phyloP scores from a whole-genome alignment of 805 yeast genomes.

The Cyberlindnera bimundalis region DNA sequence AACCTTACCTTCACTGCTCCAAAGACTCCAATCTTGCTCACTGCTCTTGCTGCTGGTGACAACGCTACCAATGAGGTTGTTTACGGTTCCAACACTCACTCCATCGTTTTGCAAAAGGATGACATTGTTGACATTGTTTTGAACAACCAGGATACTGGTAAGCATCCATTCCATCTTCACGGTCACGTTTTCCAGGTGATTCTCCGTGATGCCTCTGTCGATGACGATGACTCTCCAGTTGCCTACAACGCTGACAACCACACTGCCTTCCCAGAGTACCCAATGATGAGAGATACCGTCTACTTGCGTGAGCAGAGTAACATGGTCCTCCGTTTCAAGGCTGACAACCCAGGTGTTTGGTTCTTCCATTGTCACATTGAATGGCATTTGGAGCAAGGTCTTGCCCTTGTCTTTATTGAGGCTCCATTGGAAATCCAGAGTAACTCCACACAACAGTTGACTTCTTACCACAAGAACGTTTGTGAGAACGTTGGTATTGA shows the following conservation, averaged over 20 bases:
- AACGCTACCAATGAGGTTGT: conserved; percentile 53
- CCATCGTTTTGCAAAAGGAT: conserved; percentile 23
- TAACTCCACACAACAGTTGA: conserved; percentile 49
- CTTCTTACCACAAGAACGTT: conserved; percentile 54
- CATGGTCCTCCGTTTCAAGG: conserved; percentile 65
- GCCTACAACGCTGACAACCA: conserved; percentile 51
- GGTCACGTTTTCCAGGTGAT: conserved; percentile 70
- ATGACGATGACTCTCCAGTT: conserved; percentile 48
- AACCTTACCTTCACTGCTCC: conserved; percentile 62
- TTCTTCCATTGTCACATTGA: conserved; percentile 89
- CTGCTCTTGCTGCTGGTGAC: conserved; percentile 60
- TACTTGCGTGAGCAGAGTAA: conserved; percentile 65
- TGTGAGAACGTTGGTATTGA: conserved; percentile 59
- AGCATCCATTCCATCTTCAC: conserved; percentile 77
- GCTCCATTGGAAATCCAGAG: conserved; percentile 60
- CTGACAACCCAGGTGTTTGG: conserved; percentile 94
- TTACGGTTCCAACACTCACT: conserved; percentile 51
- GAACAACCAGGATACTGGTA: conserved; percentile 76
- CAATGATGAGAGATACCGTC: conserved; percentile 68
- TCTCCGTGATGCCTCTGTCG: conserved; percentile 47
- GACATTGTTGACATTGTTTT: conserved; percentile 67
- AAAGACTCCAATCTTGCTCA: conserved; percentile 64
- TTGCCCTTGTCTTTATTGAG: conserved; percentile 68
- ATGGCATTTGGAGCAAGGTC: conserved; percentile 82
- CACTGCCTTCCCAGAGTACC: conserved; percentile 51